phyloP scores from a whole-genome alignment of 2,329 filamentous ascomycete species.

The Colletotrichum sublineola region DNA sequence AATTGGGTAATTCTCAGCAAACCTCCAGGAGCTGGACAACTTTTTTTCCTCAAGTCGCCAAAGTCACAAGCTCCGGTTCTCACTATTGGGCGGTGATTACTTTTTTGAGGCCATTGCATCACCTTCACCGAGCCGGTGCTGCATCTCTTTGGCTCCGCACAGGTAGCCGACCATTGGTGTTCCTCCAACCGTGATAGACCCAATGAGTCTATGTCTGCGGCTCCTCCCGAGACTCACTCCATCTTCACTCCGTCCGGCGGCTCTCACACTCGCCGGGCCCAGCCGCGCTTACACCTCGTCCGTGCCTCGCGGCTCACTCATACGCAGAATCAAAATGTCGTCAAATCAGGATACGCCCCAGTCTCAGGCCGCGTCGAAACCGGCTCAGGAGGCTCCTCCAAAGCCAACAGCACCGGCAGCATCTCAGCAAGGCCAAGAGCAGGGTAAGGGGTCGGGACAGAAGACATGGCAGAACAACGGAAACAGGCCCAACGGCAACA shows the following conservation, averaged over 20 bases:
- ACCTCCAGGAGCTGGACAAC: slow-evolving; percentile 33
- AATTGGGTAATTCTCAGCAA: slow-evolving; percentile 42
- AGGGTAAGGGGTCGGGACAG: slow-evolving; percentile 18
- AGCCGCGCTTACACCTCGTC: slow-evolving; percentile 3
- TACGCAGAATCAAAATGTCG: slow-evolving; percentile 17
- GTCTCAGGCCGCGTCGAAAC: slow-evolving; percentile 9
- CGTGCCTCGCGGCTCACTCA: not conserved
- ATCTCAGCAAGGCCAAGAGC: slow-evolving; percentile 32
- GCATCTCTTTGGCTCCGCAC: no score
- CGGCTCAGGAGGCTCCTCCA: slow-evolving; percentile 15
- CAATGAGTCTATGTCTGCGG: slow-evolving; percentile 37
- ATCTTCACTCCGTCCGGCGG: slow-evolving; percentile 34
- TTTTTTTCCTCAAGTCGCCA: slow-evolving; percentile 38
- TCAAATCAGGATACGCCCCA: slow-evolving; percentile 24
- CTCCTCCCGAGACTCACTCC: slow-evolving; percentile 38
- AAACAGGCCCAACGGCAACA: slow-evolving; percentile 38
- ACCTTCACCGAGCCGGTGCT: not conserved
- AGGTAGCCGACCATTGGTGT: not conserved
- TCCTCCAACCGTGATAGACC: not conserved
- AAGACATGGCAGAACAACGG: slow-evolving; percentile 32
- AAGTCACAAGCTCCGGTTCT: slow-evolving; percentile 31
- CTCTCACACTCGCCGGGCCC: slow-evolving; percentile 9
- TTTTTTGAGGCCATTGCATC: slow-evolving; percentile 1
- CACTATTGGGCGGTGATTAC: not conserved
- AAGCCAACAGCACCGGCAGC: slow-evolving; percentile 14